A percentile compares a stretch with the other conserved stretches of the same genome.
These are phyloP conservation scores for Micractinium conductrix DNA, from an alignment of 139 green algal species.

Conservation along the genomic window DNA sequence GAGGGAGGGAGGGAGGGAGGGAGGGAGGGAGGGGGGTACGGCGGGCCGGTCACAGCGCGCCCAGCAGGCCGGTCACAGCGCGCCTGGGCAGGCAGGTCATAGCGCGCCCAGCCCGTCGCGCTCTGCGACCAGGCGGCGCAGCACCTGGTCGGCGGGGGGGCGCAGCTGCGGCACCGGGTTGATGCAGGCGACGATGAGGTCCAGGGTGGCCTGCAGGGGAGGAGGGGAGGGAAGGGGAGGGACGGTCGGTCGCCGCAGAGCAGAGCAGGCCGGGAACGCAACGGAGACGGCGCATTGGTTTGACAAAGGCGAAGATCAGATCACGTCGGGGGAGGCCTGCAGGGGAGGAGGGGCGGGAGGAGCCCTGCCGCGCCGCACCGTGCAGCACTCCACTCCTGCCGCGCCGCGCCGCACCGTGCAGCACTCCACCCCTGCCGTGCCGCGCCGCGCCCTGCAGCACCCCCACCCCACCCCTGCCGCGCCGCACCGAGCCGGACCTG, in stretches of 20 bases:
- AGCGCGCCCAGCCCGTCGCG: no score
- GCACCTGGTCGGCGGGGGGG: neutral
- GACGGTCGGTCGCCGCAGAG: no score
- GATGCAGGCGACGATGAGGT: neutral
- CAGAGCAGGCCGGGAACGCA: no score
- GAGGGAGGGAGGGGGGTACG: no score
- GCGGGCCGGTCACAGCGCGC: no score
- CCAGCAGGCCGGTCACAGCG: no score
- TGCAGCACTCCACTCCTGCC: neutral
- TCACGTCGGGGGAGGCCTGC: neutral
- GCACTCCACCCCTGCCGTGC: neutral
- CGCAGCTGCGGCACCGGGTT: neutral
- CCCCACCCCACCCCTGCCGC: neutral
- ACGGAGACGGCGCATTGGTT: no score
- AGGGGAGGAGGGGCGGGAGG: neutral
- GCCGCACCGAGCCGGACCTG: neutral
- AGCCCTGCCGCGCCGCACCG: no score
- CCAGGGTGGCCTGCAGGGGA: neutral
- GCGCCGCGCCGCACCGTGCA: no score
- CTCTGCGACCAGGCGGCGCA: neutral
- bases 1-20: no score
- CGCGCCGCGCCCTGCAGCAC: neutral
- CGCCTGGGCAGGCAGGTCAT: no score
- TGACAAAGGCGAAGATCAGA: neutral
- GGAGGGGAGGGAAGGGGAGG: neutral